phyloP scores from a whole-genome alignment of 805 yeast species.

The Lachancea fermentati region DNA sequence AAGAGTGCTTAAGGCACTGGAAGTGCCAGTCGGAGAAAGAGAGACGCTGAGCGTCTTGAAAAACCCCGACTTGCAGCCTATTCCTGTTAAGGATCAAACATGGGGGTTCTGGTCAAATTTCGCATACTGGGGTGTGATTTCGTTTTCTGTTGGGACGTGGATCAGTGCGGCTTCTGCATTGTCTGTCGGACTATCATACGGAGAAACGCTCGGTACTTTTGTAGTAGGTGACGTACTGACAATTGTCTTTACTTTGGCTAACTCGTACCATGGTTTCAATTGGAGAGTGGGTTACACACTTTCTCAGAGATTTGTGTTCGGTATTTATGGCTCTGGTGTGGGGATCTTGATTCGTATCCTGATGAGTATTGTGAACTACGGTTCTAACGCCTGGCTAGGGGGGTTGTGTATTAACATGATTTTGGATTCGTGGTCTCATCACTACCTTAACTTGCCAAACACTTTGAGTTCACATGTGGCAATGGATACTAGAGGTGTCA shows the following conservation, averaged over 20 bases:
- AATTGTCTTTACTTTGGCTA: slow-evolving; percentile 38
- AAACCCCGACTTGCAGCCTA: slow-evolving; percentile 33
- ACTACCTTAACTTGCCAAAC: slow-evolving; percentile 34
- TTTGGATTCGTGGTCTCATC: slow-evolving; percentile 33
- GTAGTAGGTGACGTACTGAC: slow-evolving; percentile 45
- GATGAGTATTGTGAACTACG: slow-evolving; percentile 39
- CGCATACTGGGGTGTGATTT: slow-evolving; percentile 42
- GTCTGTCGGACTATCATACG: slow-evolving; percentile 40
- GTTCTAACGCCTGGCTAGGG: slow-evolving; percentile 41
- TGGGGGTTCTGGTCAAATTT: slow-evolving; percentile 39
- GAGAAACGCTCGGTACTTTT: slow-evolving; percentile 41
- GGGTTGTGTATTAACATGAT: slow-evolving; percentile 37
- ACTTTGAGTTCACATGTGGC: slow-evolving; percentile 35
- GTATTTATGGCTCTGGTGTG: slow-evolving; percentile 38
- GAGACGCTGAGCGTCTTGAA: slow-evolving; percentile 28
- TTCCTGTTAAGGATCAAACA: slow-evolving; percentile 25
- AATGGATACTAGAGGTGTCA: slow-evolving; percentile 38
- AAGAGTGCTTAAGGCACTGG: slow-evolving; percentile 15
- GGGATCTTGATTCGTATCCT: slow-evolving; percentile 38
- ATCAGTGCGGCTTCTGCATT: slow-evolving; percentile 41
- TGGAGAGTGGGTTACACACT: slow-evolving; percentile 47
- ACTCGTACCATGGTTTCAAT: slow-evolving; percentile 44
- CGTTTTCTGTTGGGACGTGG: slow-evolving; percentile 43
- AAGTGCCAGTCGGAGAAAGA: slow-evolving; percentile 31
- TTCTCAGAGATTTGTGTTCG: slow-evolving; percentile 43